These are phyloP conservation scores for Phaseolus lunatus DNA, from an alignment of 306 rosid species.

Conservation along the genomic window DNA sequence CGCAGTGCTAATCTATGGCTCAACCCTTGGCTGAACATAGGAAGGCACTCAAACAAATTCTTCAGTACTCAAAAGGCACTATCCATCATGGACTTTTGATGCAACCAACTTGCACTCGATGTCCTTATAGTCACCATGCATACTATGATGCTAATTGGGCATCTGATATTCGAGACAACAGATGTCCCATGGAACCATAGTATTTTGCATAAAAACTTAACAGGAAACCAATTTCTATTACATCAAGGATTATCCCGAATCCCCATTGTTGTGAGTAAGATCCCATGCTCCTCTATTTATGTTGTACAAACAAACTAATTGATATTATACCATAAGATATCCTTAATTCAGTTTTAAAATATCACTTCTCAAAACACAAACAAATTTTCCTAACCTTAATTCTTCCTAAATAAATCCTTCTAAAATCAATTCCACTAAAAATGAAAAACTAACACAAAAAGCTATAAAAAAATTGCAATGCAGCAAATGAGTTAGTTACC, in stretches of 20 bases:
- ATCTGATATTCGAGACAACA: not conserved
- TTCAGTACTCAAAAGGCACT: not conserved
- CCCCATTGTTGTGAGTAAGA: not conserved
- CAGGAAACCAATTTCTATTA: not conserved
- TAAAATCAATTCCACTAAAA: not conserved
- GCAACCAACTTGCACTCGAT: not conserved
- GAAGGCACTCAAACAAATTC: no score
- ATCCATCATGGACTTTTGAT: not conserved
- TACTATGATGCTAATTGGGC: not conserved
- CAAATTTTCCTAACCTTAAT: not conserved
- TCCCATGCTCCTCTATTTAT: not conserved
- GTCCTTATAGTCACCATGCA: no score
- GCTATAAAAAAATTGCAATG: not conserved
- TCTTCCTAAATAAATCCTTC: slow-evolving; percentile 6
- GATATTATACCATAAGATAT: not conserved
- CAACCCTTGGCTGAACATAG: not conserved
- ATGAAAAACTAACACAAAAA: not conserved
- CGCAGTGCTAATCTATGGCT: not conserved
- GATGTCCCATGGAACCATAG: not conserved
- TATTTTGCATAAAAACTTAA: slow-evolving; percentile 22
- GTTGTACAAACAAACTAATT: slow-evolving; percentile 1
- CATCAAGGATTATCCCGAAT: not conserved
- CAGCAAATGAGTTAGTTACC: slow-evolving; percentile 52
- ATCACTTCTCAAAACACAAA: not conserved
- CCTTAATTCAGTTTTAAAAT: not conserved